Percentiles rank a stretch among this genome's conserved stretches.
phyloP scores from a whole-genome alignment of 2,329 filamentous ascomycete species.

The Fusarium nodosum region DNA sequence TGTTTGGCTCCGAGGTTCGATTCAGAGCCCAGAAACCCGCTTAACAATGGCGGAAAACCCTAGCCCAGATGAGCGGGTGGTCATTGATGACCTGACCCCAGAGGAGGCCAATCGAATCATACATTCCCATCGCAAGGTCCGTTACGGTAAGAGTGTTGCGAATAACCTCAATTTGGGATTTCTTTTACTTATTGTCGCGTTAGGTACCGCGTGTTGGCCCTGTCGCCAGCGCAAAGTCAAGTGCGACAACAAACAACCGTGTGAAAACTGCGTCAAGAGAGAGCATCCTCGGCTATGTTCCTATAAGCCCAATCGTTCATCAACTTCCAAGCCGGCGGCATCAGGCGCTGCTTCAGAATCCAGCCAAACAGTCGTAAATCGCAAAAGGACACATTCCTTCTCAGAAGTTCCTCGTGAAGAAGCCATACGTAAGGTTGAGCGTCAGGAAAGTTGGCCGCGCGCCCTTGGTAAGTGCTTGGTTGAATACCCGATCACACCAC shows the following conservation, averaged over 20 bases:
- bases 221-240: slow-evolving; percentile 77
- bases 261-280: slow-evolving; percentile 76
- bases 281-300: slow-evolving; percentile 75
- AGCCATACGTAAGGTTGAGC: slow-evolving; percentile 52
- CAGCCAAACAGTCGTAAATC: slow-evolving; percentile 38
- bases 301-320: slow-evolving; percentile 72
- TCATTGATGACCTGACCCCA: slow-evolving; percentile 70
- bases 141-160: slow-evolving; percentile 68
- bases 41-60: slow-evolving; percentile 61
- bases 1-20: slow-evolving; percentile 47
- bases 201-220: slow-evolving; percentile 75
- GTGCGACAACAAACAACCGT: slow-evolving; percentile 77
- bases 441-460: slow-evolving; percentile 60
- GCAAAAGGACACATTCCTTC: slow-evolving; percentile 55
- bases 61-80: slow-evolving; percentile 60
- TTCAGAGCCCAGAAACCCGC: slow-evolving; percentile 41
- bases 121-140: slow-evolving; percentile 76
- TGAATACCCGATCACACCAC: slow-evolving; percentile 30
- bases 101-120: slow-evolving; percentile 78
- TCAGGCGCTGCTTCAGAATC: slow-evolving; percentile 48
- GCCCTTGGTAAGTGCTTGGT: slow-evolving; percentile 54
- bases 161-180: slow-evolving; percentile 35
- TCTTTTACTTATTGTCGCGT: slow-evolving; percentile 32
- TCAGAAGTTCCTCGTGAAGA: slow-evolving; percentile 52
- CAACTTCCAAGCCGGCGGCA: slow-evolving; percentile 55